Evolutionary conservation across 106 monocot species (phyloP), one percentile per base, ranked within the genome.

Genomic region (Gastrodia elata): DNA sequence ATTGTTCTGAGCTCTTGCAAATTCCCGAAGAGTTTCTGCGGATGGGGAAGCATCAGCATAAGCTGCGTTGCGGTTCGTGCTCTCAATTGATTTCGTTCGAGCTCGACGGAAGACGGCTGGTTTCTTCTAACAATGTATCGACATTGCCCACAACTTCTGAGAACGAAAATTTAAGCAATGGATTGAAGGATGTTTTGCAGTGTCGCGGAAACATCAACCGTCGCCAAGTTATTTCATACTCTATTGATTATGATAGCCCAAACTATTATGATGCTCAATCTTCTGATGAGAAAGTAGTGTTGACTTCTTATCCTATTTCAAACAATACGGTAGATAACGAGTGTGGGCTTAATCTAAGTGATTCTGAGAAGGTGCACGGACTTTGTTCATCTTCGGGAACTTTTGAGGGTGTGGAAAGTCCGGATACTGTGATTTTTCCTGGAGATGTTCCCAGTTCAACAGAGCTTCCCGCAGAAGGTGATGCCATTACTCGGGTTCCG

Each of bases 61-160:
- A 87, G 38, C 70, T 93, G 65, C 88, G 82, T 0, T 99, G 98
- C 65, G 86, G 91, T 1, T 87, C 88, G 13, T 99, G 98, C 75
- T 92, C 82, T 35, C 74, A 88, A 46, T 75, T 88, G 36, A 86
- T 85, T 39, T 80, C 78, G 10, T 79, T 97, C 22, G 76, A 84
- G 52, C 68, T 88, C 46, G 83, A 85, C 64, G 93, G 93, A 42
- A 86, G 73, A 71, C 81, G 74, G 71, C 74, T 90, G 34, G 34
- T 73, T 28, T 64, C 84, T 67, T 81, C 81, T 18, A 68, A 59
- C n/a, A 61, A 75, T 28, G 15, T 74, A 49, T 70, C 41, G 18
- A 39, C 64, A 14, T 67, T 49, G 61, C 65, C 76, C 56, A n/a
- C 65, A 40, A 28, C 74, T 58, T 43, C 77, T 15, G 78, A 49